Conservation (phyloP, 306 rosid genomes). For the Herpetospermum pedunculosum region DNA sequence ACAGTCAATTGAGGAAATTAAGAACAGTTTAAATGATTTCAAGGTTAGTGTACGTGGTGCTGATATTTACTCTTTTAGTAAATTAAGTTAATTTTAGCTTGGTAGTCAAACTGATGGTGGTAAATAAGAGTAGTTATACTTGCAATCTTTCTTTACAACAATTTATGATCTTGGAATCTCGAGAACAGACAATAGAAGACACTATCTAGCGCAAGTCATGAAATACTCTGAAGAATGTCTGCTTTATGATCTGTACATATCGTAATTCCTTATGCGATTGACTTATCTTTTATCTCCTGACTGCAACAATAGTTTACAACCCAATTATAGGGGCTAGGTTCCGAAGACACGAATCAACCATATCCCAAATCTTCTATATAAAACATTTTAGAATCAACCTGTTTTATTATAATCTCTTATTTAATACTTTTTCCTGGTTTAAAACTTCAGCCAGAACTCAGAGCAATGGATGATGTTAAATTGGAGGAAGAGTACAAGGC, state of each 20-base stretch:
- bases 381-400: neutral
- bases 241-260: neutral
- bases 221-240: neutral
- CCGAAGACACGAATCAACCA: neutral
- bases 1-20: conserved; percentile 46
- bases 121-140: neutral
- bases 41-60: conserved; percentile 43
- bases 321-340: neutral
- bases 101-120: neutral
- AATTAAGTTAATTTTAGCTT: neutral
- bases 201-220: neutral
- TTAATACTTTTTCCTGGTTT: conserved; percentile 17
- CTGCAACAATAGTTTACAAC: neutral
- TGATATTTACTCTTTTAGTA: neutral
- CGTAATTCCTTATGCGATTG: neutral
- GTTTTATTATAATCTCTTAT: neutral
- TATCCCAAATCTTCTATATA: neutral
- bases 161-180: neutral
- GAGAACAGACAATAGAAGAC: neutral
- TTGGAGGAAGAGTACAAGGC: conserved; percentile 66
- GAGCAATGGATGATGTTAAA: conserved; percentile 36
- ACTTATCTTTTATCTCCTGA: neutral
- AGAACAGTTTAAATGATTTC: conserved; percentile 34
- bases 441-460: conserved; percentile 48
- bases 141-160: neutral